These are phyloP conservation scores for Phytomonas francai DNA, from an alignment of 208 protist species.

Conservation along the genomic window DNA sequence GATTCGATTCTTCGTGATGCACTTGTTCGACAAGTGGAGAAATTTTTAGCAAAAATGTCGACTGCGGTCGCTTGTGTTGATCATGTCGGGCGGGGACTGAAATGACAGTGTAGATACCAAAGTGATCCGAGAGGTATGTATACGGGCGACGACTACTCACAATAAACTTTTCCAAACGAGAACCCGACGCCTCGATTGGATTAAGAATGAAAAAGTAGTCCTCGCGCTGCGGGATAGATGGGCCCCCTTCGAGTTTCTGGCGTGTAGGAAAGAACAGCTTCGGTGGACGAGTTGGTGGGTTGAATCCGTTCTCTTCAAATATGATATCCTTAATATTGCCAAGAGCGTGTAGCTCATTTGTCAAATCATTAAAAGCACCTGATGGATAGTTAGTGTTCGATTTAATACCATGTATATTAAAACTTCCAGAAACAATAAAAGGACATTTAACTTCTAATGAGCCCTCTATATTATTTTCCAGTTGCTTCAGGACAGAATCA, in stretches of 20 bases:
- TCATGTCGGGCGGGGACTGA: slow-evolving; percentile 13
- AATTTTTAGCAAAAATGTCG: slow-evolving; percentile 22
- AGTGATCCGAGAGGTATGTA: slow-evolving; percentile 86
- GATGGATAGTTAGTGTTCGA: slow-evolving; percentile 28
- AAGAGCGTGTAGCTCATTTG: slow-evolving; percentile 54
- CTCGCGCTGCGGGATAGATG: slow-evolving; percentile 61
- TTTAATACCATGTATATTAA: slow-evolving; percentile 80
- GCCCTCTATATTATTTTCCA: slow-evolving; percentile 18
- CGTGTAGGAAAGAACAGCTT: slow-evolving; percentile 79
- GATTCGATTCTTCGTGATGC: slow-evolving; percentile 66
- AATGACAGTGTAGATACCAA: slow-evolving; percentile 52
- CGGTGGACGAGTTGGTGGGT: slow-evolving; percentile 64
- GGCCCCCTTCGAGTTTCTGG: slow-evolving; percentile 59
- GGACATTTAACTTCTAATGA: slow-evolving; percentile 18
- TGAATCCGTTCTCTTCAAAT: slow-evolving; percentile 34
- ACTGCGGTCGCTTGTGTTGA: slow-evolving; percentile 5
- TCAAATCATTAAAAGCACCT: slow-evolving; percentile 44
- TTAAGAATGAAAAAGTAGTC: slow-evolving; percentile 81
- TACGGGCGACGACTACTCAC: slow-evolving; percentile 67
- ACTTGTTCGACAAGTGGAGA: slow-evolving; percentile 51
- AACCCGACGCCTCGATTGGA: slow-evolving; percentile 19
- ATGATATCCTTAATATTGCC: slow-evolving; percentile 58
- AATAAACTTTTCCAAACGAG: slow-evolving; percentile 75
- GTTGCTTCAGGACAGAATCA: slow-evolving; percentile 49
- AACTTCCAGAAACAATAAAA: slow-evolving; percentile 77